Percentiles rank a stretch among this genome's conserved stretches.
Conservation (phyloP, 1,284 basidiomycete genomes). For the Leucoagaricus sp. region DNA sequence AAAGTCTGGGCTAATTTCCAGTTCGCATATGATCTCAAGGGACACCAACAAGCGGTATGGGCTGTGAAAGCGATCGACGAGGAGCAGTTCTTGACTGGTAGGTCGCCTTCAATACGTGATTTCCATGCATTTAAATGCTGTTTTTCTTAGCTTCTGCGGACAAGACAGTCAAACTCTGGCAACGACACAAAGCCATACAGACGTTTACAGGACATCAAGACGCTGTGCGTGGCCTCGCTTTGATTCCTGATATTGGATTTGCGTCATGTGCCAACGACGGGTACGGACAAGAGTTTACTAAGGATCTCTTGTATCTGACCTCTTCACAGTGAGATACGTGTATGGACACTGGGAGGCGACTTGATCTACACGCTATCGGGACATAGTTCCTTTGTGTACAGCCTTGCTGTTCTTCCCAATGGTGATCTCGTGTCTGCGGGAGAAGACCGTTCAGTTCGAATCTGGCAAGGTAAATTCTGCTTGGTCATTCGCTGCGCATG, state of each 20-base stretch:
- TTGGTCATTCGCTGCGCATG: neutral
- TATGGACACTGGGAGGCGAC: slow-evolving; percentile 89
- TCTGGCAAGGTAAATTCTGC: slow-evolving; percentile 39
- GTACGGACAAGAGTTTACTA: slow-evolving; percentile 38
- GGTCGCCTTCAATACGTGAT: slow-evolving; percentile 25
- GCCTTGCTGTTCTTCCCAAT: slow-evolving; percentile 73
- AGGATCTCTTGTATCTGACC: slow-evolving; percentile 1
- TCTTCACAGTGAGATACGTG: slow-evolving; percentile 72
- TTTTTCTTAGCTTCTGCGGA: slow-evolving; percentile 82
- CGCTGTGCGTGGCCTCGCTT: slow-evolving; percentile 84
- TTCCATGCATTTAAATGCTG: neutral
- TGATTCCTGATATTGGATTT: slow-evolving; percentile 85
- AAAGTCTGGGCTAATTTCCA: slow-evolving; percentile 91
- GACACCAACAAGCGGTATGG: slow-evolving; percentile 94
- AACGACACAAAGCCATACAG: slow-evolving; percentile 69
- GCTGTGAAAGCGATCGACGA: slow-evolving; percentile 85
- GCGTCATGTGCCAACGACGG: slow-evolving; percentile 96
- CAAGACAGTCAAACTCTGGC: slow-evolving; percentile 91
- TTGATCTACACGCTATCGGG: slow-evolving; percentile 80
- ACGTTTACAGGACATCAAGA: slow-evolving; percentile 88
- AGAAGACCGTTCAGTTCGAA: slow-evolving; percentile 46
- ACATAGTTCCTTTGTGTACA: slow-evolving; percentile 97
- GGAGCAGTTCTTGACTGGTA: slow-evolving; percentile 80
- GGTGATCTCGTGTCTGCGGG: slow-evolving; percentile 46
- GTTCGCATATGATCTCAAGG: slow-evolving; percentile 76